A percentile compares a stretch with the other conserved stretches of the same genome.
phyloP scores from a whole-genome alignment of 495 filamentous ascomycete genomes.

The Pyrenula aspistea region DNA sequence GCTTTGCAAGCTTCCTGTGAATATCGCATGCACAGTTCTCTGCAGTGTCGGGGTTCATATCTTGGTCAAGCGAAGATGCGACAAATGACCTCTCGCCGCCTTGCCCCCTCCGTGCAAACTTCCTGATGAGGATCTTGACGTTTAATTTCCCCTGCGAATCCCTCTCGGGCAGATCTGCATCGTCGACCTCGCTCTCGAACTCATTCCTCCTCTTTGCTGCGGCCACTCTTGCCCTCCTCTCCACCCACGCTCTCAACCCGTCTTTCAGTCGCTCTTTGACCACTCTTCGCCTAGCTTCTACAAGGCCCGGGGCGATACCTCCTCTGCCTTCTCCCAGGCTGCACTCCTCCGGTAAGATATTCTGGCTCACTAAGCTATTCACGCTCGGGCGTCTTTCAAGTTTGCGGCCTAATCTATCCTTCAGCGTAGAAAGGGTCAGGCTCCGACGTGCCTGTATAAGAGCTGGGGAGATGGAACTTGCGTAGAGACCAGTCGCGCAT shows the following conservation, averaged over 20 bases:
- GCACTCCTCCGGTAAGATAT: conserved; percentile 1
- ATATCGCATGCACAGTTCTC: conserved; percentile 12
- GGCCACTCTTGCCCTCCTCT: conserved; percentile 1
- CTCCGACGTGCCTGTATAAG: not conserved
- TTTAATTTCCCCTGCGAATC: conserved; percentile 4
- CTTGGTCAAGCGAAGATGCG: not conserved
- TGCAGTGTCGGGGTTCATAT: not conserved
- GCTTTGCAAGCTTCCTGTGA: conserved; percentile 27
- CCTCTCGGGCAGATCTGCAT: not conserved
- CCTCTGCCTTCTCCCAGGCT: not conserved
- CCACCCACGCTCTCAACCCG: conserved; percentile 5
- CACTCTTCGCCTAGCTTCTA: conserved; percentile 2
- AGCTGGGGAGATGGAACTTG: not conserved
- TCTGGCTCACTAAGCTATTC: not conserved
- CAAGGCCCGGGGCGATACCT: conserved; percentile 2
- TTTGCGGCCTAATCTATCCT: not conserved
- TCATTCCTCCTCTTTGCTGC: conserved; percentile 4
- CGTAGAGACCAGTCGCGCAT: not conserved
- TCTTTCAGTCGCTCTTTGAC: conserved; percentile 6
- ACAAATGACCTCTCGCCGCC: conserved; percentile 6
- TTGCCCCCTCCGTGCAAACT: conserved; percentile 10
- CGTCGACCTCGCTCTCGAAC: not conserved
- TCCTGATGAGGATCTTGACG: conserved; percentile 13
- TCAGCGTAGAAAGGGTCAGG: not conserved
- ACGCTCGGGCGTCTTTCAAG: not conserved